Evolutionary conservation across 768 basidiomycete species (phyloP).

Genomic region (Trametes meyenii): DNA sequence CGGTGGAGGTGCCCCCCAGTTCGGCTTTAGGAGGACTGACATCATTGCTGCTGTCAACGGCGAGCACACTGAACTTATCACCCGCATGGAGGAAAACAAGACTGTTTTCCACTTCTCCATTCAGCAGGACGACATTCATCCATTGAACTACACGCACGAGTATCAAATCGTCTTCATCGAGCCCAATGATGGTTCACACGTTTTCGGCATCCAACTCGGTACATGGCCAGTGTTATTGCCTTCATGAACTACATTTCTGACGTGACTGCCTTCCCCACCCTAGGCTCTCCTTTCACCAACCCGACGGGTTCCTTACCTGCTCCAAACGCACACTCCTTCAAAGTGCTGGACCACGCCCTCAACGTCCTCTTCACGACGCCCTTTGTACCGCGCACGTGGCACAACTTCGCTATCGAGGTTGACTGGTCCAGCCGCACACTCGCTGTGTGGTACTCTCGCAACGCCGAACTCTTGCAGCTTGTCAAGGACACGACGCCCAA

Average conservation of each 20-base stretch:
- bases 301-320: constrained; percentile 49
- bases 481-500: constrained; percentile 50
- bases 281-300: constrained; percentile 60
- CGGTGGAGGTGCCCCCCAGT: constrained; percentile 50
- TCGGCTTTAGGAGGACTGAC: constrained; percentile 62
- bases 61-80: constrained; percentile 41
- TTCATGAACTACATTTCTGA: neutral
- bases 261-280: too few relatives aligned
- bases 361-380: constrained; percentile 53
- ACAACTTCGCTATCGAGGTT: constrained; percentile 62
- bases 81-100: constrained; percentile 45
- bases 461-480: constrained; percentile 40
- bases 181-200: constrained; percentile 58
- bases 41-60: constrained; percentile 52
- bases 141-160: constrained; percentile 58
- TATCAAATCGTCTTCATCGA: constrained; percentile 69
- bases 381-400: constrained; percentile 50
- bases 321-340: constrained; percentile 49
- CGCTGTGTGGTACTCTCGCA: constrained; percentile 52
- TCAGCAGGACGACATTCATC: constrained; percentile 40
- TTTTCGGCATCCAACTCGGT: constrained; percentile 65
- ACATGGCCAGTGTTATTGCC: constrained; percentile 12
- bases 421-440: constrained; percentile 57
- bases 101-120: constrained; percentile 57
- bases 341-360: constrained; percentile 57